A percentile compares a stretch with the other conserved stretches of the same genome.
Conservation (phyloP, 441 rosid species). For the Pelargonium cotyledonis region DNA sequence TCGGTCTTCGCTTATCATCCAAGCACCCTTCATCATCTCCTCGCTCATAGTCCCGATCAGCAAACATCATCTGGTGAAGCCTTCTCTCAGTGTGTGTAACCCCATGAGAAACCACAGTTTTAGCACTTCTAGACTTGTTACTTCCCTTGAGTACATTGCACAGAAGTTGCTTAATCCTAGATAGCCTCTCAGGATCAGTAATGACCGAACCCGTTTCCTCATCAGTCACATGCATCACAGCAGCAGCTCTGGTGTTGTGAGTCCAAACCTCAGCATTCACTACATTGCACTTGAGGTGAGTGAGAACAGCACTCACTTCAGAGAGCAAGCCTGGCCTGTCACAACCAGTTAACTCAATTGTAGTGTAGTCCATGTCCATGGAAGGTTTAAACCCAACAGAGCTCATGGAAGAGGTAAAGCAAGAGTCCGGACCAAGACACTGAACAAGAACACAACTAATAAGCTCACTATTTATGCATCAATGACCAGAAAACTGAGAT, state of each 20-base stretch:
- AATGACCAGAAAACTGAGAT: no score
- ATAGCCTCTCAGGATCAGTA: constrained; percentile 50
- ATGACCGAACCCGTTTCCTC: constrained; percentile 59
- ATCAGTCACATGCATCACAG: constrained; percentile 81
- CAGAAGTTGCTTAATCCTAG: constrained; percentile 59
- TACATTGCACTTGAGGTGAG: constrained; percentile 76
- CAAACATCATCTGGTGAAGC: constrained; percentile 98
- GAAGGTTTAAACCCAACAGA: constrained; percentile 66
- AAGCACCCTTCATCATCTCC: constrained; percentile 37
- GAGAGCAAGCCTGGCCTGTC: constrained; percentile 90
- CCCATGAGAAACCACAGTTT: constrained; percentile 58
- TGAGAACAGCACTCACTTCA: constrained; percentile 75
- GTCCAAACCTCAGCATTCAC: constrained; percentile 91
- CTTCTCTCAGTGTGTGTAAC: constrained; percentile 69
- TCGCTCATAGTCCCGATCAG: constrained; percentile 80
- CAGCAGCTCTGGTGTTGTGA: constrained; percentile 81
- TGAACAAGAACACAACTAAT: not conserved
- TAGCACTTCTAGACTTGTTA: not conserved
- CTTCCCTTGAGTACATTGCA: constrained; percentile 70
- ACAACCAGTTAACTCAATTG: constrained; percentile 75
- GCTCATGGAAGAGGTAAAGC: constrained; percentile 59
- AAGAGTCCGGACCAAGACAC: constrained; percentile 35
- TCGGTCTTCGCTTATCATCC: constrained; percentile 37
- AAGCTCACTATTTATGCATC: not conserved
- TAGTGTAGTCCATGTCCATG: constrained; percentile 43